Evolutionary conservation across 1,284 basidiomycete species (phyloP).

Genomic region (Pseudozyma flocculosa): DNA sequence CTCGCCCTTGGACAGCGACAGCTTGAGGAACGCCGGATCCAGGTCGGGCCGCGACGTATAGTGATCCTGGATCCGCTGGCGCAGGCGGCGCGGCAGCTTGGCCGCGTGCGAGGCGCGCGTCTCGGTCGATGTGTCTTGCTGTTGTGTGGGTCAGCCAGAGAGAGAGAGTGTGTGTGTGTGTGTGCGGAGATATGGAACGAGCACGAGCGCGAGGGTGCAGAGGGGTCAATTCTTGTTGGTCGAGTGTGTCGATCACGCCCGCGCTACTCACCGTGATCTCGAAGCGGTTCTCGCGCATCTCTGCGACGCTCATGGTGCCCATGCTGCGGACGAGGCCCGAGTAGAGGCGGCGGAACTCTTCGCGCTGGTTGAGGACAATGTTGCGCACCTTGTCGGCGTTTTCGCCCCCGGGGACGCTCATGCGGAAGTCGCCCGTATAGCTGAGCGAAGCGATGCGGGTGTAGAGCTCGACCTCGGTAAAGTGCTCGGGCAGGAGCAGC

Average conservation of each 20-base stretch:
- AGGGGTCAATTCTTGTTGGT: not conserved
- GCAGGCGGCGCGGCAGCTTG: slow-evolving; percentile 38
- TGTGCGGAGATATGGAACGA: too few relatives aligned
- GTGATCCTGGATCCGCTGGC: slow-evolving; percentile 38
- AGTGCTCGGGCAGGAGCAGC: slow-evolving; percentile 65
- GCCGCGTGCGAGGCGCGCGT: slow-evolving; percentile 37
- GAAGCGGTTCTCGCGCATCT: slow-evolving; percentile 30
- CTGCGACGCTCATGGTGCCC: slow-evolving; percentile 42
- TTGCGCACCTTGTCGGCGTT: slow-evolving; percentile 92
- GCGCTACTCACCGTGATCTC: slow-evolving; percentile 5
- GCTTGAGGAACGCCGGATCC: slow-evolving; percentile 41
- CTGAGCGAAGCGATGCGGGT: slow-evolving; percentile 80
- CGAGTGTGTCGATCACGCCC: not conserved
- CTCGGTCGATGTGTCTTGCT: slow-evolving; percentile 40
- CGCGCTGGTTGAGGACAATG: slow-evolving; percentile 67
- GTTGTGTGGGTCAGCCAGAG: not conserved
- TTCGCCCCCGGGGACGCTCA: slow-evolving; percentile 84
- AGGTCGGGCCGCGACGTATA: slow-evolving; percentile 33
- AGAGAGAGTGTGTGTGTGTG: slow-evolving; percentile 2
- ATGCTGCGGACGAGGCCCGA: slow-evolving; percentile 61
- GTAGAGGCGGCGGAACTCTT: slow-evolving; percentile 85
- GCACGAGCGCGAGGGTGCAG: too few relatives aligned
- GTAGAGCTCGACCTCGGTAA: slow-evolving; percentile 79
- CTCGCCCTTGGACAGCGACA: slow-evolving; percentile 36
- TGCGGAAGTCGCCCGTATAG: slow-evolving; percentile 82